phyloP scores from a whole-genome alignment of 257 asterid species.

The Ilex aquifolium region DNA sequence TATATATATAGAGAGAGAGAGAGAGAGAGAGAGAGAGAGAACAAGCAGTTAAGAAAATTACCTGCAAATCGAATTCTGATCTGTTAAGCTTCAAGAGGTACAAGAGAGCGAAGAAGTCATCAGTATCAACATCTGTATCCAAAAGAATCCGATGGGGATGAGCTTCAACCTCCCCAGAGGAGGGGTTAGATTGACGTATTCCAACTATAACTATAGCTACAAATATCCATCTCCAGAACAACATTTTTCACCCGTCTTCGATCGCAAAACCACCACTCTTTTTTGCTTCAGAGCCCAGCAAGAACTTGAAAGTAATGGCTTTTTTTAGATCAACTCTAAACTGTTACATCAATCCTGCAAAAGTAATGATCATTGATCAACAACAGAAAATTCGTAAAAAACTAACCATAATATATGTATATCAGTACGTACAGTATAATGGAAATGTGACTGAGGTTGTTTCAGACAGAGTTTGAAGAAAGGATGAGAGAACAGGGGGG shows the following conservation, averaged over 20 bases:
- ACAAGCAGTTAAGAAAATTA: slow-evolving; percentile 1
- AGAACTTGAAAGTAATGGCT: background rate
- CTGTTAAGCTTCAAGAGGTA: slow-evolving; percentile 69
- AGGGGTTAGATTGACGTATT: slow-evolving; percentile 2
- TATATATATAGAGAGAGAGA: no score
- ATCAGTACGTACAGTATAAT: background rate
- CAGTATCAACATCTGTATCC: slow-evolving; percentile 79
- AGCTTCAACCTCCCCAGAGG: slow-evolving; percentile 13
- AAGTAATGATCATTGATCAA: no score
- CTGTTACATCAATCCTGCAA: background rate
- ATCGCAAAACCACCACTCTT: background rate
- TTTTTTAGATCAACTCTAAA: background rate
- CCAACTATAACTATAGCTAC: slow-evolving; percentile 13
- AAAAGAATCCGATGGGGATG: slow-evolving; percentile 55
- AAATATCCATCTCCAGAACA: slow-evolving; percentile 17
- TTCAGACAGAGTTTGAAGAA: background rate
- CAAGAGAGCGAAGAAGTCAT: slow-evolving; percentile 73
- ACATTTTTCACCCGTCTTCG: slow-evolving; percentile 17
- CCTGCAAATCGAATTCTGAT: slow-evolving; percentile 72
- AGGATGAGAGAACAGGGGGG: background rate
- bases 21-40: no score
- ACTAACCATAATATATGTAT: no score
- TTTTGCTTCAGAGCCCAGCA: background rate
- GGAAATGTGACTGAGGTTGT: background rate
- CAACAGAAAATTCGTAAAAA: no score